Conservation (phyloP, 2,329 filamentous ascomycete genomes). For the Akanthomyces muscarius region DNA sequence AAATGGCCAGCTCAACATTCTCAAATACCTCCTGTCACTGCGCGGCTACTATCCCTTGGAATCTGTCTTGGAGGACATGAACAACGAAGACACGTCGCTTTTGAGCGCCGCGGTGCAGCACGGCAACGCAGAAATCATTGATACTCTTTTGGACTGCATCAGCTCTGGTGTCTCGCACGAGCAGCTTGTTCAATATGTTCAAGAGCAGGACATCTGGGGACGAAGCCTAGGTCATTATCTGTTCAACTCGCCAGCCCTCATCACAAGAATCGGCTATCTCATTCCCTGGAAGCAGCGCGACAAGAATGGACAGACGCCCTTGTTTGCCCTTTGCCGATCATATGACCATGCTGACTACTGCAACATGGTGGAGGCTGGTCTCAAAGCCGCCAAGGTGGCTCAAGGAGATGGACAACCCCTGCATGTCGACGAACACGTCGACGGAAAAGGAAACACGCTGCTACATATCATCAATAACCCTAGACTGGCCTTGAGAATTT, state of each 20-base stretch:
- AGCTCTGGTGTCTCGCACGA: constrained; percentile 51
- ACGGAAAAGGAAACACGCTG: constrained; percentile 87
- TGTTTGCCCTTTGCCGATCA: constrained; percentile 91
- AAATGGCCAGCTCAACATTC: constrained; percentile 62
- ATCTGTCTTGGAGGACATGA: constrained; percentile 74
- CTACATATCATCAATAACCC: constrained; percentile 93
- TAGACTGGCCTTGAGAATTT: constrained; percentile 67
- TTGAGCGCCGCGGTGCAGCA: constrained; percentile 88
- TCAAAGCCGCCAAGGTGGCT: constrained; percentile 66
- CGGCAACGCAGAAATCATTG: constrained; percentile 69
- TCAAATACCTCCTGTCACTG: constrained; percentile 76
- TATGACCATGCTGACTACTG: constrained; percentile 90
- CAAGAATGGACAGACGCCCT: constrained; percentile 94
- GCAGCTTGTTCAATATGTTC: constrained; percentile 64
- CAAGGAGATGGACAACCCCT: constrained; percentile 78
- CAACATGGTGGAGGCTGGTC: constrained; percentile 78
- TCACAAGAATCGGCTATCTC: constrained; percentile 68
- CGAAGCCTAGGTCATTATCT: constrained; percentile 93
- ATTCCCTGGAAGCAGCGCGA: constrained; percentile 89
- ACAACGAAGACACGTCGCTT: constrained; percentile 85
- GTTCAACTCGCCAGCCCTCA: constrained; percentile 82
- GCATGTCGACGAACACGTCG: constrained; percentile 88
- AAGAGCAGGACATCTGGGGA: constrained; percentile 75
- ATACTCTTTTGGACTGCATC: constrained; percentile 70
- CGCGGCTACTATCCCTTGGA: constrained; percentile 69